Conservation (phyloP, 768 basidiomycete genomes). For the Phaeotremella skinneri region DNA sequence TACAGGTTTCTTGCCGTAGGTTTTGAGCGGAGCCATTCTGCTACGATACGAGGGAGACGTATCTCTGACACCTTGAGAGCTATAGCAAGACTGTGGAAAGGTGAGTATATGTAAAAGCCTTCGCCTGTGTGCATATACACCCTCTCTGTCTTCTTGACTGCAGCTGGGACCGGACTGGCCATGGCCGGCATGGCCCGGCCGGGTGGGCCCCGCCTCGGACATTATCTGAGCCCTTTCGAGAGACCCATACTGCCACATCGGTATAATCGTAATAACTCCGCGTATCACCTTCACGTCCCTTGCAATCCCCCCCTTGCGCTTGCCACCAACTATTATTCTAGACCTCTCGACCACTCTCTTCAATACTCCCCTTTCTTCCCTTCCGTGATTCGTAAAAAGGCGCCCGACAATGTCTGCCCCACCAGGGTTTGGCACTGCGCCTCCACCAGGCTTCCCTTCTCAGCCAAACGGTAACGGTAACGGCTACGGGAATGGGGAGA, state of each 20-base stretch:
- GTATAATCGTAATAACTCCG: background rate
- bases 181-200: too few species aligned
- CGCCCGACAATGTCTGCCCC: slow-evolving; percentile 21
- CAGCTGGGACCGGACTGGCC: too few species aligned
- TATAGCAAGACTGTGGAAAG: background rate
- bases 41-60: background rate
- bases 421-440: slow-evolving; percentile 33
- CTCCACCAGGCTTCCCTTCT: slow-evolving; percentile 23
- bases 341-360: background rate
- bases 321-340: background rate
- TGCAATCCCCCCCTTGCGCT: background rate
- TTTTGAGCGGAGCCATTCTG: slow-evolving; percentile 23
- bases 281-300: slow-evolving; percentile 12
- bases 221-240: too few species aligned
- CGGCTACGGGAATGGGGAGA: slow-evolving; percentile 12
- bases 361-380: background rate
- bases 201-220: too few species aligned
- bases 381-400: background rate
- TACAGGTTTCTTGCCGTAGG: slow-evolving; percentile 35
- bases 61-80: background rate
- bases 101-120: too few species aligned
- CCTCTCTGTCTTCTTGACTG: too few species aligned
- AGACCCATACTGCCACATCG: too few species aligned
- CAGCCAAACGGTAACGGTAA: slow-evolving; percentile 27
- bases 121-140: too few species aligned